Percentiles rank a stretch among this genome's conserved stretches.
These are phyloP conservation scores for Mycena pura DNA, from an alignment of 768 basidiomycete species.

Conservation along the genomic window DNA sequence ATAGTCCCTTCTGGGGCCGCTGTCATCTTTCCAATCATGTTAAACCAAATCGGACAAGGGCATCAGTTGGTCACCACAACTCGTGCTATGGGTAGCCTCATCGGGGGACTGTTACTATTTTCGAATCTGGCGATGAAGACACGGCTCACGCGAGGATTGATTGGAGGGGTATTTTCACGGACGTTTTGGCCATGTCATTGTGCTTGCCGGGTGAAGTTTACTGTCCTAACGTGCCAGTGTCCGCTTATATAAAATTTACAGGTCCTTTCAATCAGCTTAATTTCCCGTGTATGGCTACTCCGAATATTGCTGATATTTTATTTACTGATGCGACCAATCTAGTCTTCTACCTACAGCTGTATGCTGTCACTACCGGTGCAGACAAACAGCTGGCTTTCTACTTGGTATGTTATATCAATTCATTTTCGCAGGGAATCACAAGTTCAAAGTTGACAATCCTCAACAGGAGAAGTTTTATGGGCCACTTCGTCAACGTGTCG, in stretches of 20 bases:
- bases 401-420: conserved; percentile 27
- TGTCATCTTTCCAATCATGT: conserved; percentile 44
- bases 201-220: not conserved
- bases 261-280: conserved; percentile 8
- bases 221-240: too few relatives aligned
- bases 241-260: too few relatives aligned
- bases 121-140: conserved; percentile 44
- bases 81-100: conserved; percentile 43
- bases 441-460: conserved; percentile 31
- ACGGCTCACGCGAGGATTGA: conserved; percentile 13
- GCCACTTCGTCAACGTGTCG: conserved; percentile 32
- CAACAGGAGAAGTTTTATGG: conserved; percentile 31
- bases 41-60: conserved; percentile 30
- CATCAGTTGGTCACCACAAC: conserved; percentile 41
- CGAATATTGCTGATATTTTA: too few relatives aligned
- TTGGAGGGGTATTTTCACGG: conserved; percentile 3
- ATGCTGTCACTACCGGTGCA: conserved; percentile 37
- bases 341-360: conserved; percentile 45
- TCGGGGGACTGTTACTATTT: conserved; percentile 39
- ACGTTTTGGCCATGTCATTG: not conserved
- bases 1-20: conserved; percentile 43
- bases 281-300: conserved; percentile 19
- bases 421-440: not conserved
- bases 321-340: too few relatives aligned
- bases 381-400: conserved; percentile 37